A percentile compares a stretch with the other conserved stretches of the same genome.
phyloP scores from a whole-genome alignment of 2,329 filamentous ascomycete species.

The Cladosporium sp. region DNA sequence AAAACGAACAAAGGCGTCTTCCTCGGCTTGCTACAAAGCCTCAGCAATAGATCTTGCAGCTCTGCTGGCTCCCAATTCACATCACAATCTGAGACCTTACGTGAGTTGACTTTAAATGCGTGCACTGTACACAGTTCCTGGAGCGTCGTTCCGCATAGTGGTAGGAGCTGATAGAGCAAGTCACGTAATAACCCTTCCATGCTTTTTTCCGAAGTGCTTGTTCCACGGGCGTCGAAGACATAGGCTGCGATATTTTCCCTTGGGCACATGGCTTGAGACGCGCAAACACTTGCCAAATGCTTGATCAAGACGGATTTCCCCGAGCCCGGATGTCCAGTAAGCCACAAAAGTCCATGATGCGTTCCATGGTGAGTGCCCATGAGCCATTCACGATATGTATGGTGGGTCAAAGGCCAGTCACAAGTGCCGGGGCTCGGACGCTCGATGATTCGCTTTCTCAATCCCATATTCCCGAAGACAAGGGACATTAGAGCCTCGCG shows the following conservation, averaged over 20 bases:
- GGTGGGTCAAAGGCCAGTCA: too few relatives aligned
- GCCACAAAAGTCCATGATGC: too few relatives aligned
- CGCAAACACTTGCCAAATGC: too few relatives aligned
- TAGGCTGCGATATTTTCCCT: neutral
- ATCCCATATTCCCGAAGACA: too few relatives aligned
- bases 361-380: too few relatives aligned
- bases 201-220: neutral
- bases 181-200: neutral
- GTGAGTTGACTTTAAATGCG: neutral
- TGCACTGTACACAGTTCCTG: neutral
- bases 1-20: neutral
- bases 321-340: too few relatives aligned
- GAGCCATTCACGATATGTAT: too few relatives aligned
- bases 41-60: neutral
- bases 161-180: neutral
- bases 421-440: too few relatives aligned
- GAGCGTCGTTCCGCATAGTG: neutral
- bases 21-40: neutral
- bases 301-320: too few relatives aligned
- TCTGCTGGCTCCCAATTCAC: neutral
- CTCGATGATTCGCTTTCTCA: too few relatives aligned
- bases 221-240: neutral
- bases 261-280: neutral
- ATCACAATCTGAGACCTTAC: neutral
- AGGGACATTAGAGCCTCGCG: too few relatives aligned